Conservation (phyloP, 495 filamentous ascomycete species). For the Pyrenula massariospora region DNA sequence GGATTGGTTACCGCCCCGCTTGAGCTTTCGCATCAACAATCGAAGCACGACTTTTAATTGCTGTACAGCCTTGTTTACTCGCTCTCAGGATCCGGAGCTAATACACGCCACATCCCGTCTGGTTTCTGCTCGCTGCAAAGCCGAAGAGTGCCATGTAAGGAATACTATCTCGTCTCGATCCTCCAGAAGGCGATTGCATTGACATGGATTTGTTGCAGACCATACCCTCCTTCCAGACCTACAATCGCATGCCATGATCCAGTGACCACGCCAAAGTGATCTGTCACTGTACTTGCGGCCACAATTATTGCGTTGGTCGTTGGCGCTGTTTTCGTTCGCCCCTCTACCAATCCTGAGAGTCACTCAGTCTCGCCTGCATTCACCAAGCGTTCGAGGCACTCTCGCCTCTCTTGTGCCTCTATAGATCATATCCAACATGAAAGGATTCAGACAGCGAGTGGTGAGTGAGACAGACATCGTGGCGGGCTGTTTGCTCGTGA, state of each 20-base stretch:
- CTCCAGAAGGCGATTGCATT: neutral
- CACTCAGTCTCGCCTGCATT: neutral
- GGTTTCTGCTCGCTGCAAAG: neutral
- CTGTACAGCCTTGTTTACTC: no score
- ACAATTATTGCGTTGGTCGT: neutral
- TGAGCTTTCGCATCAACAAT: neutral
- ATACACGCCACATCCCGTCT: no score
- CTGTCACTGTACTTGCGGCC: neutral
- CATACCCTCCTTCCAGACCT: neutral
- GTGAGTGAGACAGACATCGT: slow-evolving; percentile 44
- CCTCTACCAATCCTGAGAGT: neutral
- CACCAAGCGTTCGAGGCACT: neutral
- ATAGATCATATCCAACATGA: slow-evolving; percentile 53
- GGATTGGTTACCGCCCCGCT: neutral
- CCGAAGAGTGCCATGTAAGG: neutral
- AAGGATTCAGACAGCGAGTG: slow-evolving; percentile 95
- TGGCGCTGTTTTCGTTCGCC: neutral
- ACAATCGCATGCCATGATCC: neutral
- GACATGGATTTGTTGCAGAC: neutral
- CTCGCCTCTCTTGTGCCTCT: neutral
- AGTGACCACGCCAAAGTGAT: neutral
- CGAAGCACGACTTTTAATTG: no score
- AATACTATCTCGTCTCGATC: neutral
- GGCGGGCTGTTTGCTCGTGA: neutral
- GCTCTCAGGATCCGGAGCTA: no score